Evolutionary conservation across 1,139 yeast genomes (phyloP).

Genomic region (Geotrichum candidum): DNA sequence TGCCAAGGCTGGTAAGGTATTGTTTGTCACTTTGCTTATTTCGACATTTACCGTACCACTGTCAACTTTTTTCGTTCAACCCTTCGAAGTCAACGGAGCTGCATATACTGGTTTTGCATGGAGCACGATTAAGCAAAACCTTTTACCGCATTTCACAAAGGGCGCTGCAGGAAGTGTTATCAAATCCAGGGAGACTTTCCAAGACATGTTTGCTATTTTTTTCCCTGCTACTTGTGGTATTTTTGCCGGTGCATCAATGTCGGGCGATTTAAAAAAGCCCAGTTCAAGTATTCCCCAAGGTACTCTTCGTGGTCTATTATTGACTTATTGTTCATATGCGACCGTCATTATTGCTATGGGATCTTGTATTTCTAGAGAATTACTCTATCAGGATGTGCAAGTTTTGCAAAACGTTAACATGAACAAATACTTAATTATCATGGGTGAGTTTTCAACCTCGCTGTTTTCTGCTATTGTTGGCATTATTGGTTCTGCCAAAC

Average conservation of each 20-base stretch:
- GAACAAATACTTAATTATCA: constrained; percentile 61
- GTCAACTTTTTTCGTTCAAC: constrained; percentile 59
- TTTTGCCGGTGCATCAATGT: constrained; percentile 98
- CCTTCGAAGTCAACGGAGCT: constrained; percentile 45
- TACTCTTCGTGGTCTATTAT: constrained; percentile 69
- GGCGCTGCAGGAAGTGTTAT: constrained; percentile 89
- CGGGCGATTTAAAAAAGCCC: constrained; percentile 85
- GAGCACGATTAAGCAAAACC: constrained; percentile 56
- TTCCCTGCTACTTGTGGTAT: constrained; percentile 98
- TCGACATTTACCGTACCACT: constrained; percentile 81
- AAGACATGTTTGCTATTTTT: constrained; percentile 84
- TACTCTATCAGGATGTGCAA: constrained; percentile 71
- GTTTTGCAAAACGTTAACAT: constrained; percentile 76
- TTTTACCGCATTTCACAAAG: constrained; percentile 72
- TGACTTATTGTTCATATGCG: constrained; percentile 70
- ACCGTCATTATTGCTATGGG: constrained; percentile 77
- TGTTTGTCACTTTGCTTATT: constrained; percentile 61
- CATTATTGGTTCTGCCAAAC: constrained; percentile 86
- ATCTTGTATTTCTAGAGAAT: constrained; percentile 66
- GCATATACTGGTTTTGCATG: constrained; percentile 69
- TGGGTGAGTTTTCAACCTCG: constrained; percentile 87
- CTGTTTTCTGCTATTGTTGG: constrained; percentile 92
- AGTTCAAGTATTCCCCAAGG: constrained; percentile 87
- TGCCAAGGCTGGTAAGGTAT: constrained; percentile 71
- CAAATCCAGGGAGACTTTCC: constrained; percentile 63